Evolutionary conservation across 2,329 filamentous ascomycete species (phyloP).

Genomic region (Venturia pyrina): DNA sequence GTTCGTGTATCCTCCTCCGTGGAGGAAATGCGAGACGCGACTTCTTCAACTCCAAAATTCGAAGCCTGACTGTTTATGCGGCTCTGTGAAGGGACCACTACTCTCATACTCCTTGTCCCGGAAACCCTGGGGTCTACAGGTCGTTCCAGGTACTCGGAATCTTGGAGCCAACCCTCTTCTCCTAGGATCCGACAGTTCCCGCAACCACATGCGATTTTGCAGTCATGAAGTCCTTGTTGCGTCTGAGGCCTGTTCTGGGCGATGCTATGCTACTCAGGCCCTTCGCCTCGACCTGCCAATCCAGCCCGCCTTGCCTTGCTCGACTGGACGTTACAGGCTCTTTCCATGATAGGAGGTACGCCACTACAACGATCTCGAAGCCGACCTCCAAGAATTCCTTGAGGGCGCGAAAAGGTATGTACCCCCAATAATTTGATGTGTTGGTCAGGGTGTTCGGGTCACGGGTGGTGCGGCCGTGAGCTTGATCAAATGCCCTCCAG

Average conservation of each 20-base stretch:
- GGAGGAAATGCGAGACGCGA: not conserved
- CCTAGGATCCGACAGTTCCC: not conserved
- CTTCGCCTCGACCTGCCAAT: not conserved
- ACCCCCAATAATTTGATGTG: not conserved
- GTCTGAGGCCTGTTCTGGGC: not conserved
- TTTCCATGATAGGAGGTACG: not conserved
- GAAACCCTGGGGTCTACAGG: not conserved
- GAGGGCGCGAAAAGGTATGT: not conserved
- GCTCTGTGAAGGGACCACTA: not conserved
- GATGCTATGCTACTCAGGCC: not conserved
- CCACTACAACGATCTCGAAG: not conserved
- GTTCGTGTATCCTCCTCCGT: not conserved
- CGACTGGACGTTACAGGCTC: not conserved
- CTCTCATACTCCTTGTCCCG: not conserved
- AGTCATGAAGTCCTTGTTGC: not conserved
- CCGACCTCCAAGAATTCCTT: too few species aligned
- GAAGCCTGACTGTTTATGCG: not conserved
- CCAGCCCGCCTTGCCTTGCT: not conserved
- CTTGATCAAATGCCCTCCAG: not conserved
- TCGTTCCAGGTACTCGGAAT: not conserved
- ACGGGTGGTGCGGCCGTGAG: not conserved
- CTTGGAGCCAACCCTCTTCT: not conserved
- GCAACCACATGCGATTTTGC: not conserved
- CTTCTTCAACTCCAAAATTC: not conserved
- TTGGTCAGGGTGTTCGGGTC: not conserved